Percentiles rank a stretch among this genome's conserved stretches.
Evolutionary conservation across 2,329 filamentous ascomycete genomes (phyloP).

Genomic region (Lecanicillium sp.): DNA sequence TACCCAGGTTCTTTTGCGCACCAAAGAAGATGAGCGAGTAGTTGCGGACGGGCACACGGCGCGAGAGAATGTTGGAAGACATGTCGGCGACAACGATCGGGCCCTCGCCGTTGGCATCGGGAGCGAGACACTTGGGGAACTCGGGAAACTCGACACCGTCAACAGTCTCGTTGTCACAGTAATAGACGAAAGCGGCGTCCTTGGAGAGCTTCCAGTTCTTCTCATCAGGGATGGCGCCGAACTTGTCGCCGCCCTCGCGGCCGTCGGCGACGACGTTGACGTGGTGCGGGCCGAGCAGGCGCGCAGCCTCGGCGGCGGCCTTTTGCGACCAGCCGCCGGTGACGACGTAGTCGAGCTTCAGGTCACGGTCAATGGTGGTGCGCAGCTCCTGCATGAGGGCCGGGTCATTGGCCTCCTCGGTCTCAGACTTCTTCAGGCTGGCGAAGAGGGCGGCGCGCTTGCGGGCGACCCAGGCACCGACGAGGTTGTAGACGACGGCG

Average conservation of each 20-base stretch:
- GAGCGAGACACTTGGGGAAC: conserved; percentile 60
- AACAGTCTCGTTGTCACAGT: conserved; percentile 90
- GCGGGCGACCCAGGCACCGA: conserved; percentile 73
- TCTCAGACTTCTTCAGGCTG: conserved; percentile 45
- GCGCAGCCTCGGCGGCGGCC: conserved; percentile 73
- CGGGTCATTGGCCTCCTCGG: conserved; percentile 41
- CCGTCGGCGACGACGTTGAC: conserved; percentile 75
- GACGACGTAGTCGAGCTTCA: conserved; percentile 83
- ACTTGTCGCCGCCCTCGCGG: conserved; percentile 64
- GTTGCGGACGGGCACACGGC: conserved; percentile 69
- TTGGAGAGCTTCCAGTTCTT: conserved; percentile 68
- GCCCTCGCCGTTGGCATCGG: conserved; percentile 53
- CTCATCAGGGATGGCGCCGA: conserved; percentile 75
- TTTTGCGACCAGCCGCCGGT: conserved; percentile 88
- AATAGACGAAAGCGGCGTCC: conserved; percentile 72
- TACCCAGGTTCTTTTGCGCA: conserved; percentile 90
- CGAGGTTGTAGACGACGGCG: conserved; percentile 76
- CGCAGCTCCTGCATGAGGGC: conserved; percentile 54
- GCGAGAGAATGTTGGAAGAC: conserved; percentile 87
- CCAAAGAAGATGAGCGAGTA: conserved; percentile 86
- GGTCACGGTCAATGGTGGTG: conserved; percentile 58
- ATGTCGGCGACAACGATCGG: conserved; percentile 86
- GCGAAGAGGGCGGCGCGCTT: conserved; percentile 54
- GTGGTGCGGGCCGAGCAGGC: conserved; percentile 69
- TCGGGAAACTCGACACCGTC: conserved; percentile 85